Percentiles rank a stretch among this genome's conserved stretches.
phyloP scores from a whole-genome alignment of 2,329 filamentous ascomycete genomes.

The Aspergillus sp. region DNA sequence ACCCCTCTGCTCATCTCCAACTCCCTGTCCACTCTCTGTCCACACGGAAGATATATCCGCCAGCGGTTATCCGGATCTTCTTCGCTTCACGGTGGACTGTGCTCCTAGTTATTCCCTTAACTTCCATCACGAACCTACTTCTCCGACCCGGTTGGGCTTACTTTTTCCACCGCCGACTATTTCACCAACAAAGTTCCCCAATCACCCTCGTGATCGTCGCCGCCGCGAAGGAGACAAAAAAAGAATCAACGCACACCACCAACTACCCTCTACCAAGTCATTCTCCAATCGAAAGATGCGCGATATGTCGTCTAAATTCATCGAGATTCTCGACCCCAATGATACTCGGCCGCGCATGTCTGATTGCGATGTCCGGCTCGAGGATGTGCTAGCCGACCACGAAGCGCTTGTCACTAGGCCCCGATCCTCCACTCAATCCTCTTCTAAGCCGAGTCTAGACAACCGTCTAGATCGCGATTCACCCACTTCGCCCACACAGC shows the following conservation, averaged over 20 bases:
- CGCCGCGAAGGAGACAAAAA: neutral
- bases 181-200: conserved; percentile 1
- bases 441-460: conserved; percentile 34
- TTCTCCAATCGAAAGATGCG: conserved; percentile 22
- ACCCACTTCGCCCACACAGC: conserved; percentile 30
- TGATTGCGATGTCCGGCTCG: conserved; percentile 45
- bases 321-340: conserved; percentile 46
- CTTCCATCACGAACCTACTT: neutral
- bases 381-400: conserved; percentile 46
- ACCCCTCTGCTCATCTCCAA: conserved; percentile 2
- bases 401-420: conserved; percentile 39
- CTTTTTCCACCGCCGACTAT: neutral
- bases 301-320: conserved; percentile 45
- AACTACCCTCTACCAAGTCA: neutral
- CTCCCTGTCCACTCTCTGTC: neutral
- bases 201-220: conserved; percentile 4
- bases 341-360: conserved; percentile 36
- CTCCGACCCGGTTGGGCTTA: neutral
- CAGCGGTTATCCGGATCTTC: neutral
- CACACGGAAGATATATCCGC: conserved; percentile 5
- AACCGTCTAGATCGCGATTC: conserved; percentile 25
- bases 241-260: neutral
- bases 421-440: conserved; percentile 40
- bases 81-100: neutral
- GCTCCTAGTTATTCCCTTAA: neutral